Base-by-base conservation (phyloP, 2,329 filamentous ascomycete species). In the Pyrenochaeta sp. region DNA sequence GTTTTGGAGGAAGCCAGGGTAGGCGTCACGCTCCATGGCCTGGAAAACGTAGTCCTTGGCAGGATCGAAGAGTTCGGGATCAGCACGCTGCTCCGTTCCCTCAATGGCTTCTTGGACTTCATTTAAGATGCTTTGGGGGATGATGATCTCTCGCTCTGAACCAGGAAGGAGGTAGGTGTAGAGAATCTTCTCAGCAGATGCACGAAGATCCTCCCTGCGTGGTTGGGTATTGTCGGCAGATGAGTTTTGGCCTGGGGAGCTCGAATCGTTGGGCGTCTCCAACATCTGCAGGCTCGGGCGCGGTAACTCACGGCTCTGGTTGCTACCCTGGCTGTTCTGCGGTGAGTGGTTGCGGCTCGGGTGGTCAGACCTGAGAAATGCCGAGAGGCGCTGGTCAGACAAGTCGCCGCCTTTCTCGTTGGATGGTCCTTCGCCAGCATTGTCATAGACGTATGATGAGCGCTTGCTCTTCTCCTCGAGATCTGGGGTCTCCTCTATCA, bases 21-120 rank as follows among this genome's bases (percentile, higher is more conserved):
- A 99, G n/a, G 95, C 94, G 75, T 99, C 94, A 42, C 95, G 85
- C 75, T 99, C 95, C 94, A 99, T 99, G 22, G 95, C 95, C 74
- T 99, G 95, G 72, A 97, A 99, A 51, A 97, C 94, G 69, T 97
- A 99, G 75, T 99, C 94, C 77, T 99, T 99, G 41, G 94, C 94
- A 14, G 90, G 86, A 68, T 97, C 94, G 63, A 99, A 99, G 9
- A 99, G 88, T 71, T 99, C 94, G 0, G 94, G 94, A 67, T 99
- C 94, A 63, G 97, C 94, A 60, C 94, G 86, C 31, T 90, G 90
- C 54, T 90, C 86, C 1, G 62, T 60, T 58, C 93, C 88, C 73
- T 99, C 94, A 52, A 99, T 95, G 10, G 90, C 84, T 14, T 86
- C 81, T 26, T 91, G 95, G 47, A 97, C 92, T 17, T 92, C 86